Evolutionary conservation across 1,284 basidiomycete genomes (phyloP).

Genomic region (Mycena citricolor): DNA sequence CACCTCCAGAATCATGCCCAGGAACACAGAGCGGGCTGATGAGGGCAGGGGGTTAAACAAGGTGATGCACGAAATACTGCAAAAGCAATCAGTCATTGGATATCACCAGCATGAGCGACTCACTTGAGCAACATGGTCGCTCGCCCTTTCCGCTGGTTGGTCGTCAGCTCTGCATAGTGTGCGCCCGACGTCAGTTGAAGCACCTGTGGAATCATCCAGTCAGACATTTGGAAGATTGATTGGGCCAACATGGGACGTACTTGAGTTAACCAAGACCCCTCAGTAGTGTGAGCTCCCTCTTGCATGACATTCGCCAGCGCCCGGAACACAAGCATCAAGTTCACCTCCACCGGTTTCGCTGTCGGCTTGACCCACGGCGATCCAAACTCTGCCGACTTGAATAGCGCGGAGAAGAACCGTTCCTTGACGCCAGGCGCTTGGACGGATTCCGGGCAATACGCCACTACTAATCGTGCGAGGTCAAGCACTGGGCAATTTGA

Average conservation of each 20-base stretch:
- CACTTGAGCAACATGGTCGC: slow-evolving; percentile 84
- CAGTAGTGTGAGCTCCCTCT: slow-evolving; percentile 43
- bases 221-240: not conserved
- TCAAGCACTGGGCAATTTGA: slow-evolving; percentile 78
- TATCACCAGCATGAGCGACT: slow-evolving; percentile 26
- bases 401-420: slow-evolving; percentile 60
- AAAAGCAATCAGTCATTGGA: slow-evolving; percentile 10
- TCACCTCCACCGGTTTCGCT: slow-evolving; percentile 78
- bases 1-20: slow-evolving; percentile 52
- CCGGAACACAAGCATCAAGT: slow-evolving; percentile 82
- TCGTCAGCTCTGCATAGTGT: slow-evolving; percentile 58
- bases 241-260: slow-evolving; percentile 38
- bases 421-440: slow-evolving; percentile 46
- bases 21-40: slow-evolving; percentile 35
- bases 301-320: slow-evolving; percentile 82
- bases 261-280: slow-evolving; percentile 51
- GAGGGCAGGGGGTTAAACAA: slow-evolving; percentile 43
- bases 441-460: slow-evolving; percentile 57
- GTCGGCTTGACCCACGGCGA: slow-evolving; percentile 52
- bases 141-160: slow-evolving; percentile 70
- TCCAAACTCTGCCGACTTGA: slow-evolving; percentile 72
- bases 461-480: slow-evolving; percentile 77
- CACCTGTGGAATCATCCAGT: slow-evolving; percentile 41
- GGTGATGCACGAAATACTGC: slow-evolving; percentile 62
- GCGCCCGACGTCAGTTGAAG: slow-evolving; percentile 51